Evolutionary conservation across 345 rosid species (phyloP).

Genomic region (Populus deltoides): DNA sequence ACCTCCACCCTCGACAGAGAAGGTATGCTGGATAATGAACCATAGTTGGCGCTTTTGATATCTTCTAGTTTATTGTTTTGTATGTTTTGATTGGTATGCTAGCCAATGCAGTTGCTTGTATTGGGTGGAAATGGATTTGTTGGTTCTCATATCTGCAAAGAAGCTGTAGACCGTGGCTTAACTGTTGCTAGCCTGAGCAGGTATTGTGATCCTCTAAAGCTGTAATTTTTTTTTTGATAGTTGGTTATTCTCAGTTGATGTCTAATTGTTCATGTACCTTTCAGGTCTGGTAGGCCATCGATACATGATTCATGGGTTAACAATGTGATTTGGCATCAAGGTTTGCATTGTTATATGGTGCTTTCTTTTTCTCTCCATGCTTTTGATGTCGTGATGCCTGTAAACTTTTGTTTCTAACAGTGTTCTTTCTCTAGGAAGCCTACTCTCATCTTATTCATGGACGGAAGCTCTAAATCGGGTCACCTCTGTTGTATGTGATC

Average conservation of each 20-base stretch:
- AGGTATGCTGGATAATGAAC: slow-evolving; percentile 40
- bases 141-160: slow-evolving; percentile 84
- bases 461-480: slow-evolving; percentile 82
- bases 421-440: slow-evolving; percentile 51
- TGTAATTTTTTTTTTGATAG: not conserved
- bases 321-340: slow-evolving; percentile 81
- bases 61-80: not conserved
- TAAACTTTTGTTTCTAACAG: slow-evolving; percentile 1
- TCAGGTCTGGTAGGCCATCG: slow-evolving; percentile 82
- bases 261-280: not conserved
- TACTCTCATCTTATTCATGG: slow-evolving; percentile 77
- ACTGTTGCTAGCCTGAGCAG: slow-evolving; percentile 94
- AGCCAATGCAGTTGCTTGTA: slow-evolving; percentile 69
- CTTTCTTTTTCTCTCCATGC: not conserved
- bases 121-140: slow-evolving; percentile 99
- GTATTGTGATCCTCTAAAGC: slow-evolving; percentile 32
- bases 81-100: slow-evolving; percentile 9
- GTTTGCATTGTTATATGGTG: slow-evolving; percentile 33
- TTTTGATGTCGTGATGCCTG: not conserved
- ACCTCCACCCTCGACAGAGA: slow-evolving; percentile 75
- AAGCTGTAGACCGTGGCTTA: slow-evolving; percentile 76
- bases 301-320: slow-evolving; percentile 73
- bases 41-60: not conserved
- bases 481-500: slow-evolving; percentile 71
- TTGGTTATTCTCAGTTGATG: not conserved